phyloP scores from a whole-genome alignment of 805 yeast species.

The Candida sonorensis region DNA sequence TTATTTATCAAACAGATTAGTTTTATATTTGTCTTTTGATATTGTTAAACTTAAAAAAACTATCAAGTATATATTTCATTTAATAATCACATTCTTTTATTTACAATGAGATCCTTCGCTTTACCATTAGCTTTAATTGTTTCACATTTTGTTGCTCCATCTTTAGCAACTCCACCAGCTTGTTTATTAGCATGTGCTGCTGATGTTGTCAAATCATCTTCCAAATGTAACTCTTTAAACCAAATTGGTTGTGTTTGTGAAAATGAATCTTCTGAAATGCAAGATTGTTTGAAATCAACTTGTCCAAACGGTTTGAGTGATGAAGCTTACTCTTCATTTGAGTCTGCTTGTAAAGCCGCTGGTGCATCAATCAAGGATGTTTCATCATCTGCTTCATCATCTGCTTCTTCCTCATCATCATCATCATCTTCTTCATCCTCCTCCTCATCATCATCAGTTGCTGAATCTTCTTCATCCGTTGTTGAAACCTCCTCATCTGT shows the following conservation, averaged over 20 bases:
- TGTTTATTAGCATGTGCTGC: conserved; percentile 87
- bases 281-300: conserved; percentile 53
- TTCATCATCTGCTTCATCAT: conserved; percentile 25
- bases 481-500: conserved; percentile 10
- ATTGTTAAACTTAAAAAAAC: too few species aligned
- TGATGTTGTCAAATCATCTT: conserved; percentile 48
- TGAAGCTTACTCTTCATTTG: conserved; percentile 54
- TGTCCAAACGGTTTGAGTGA: conserved; percentile 63
- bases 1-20: too few species aligned
- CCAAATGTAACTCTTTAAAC: conserved; percentile 51
- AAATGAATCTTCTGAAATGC: conserved; percentile 43
- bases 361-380: conserved; percentile 30
- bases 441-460: conserved; percentile 21
- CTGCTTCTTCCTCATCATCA: conserved; percentile 22
- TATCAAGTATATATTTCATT: too few species aligned
- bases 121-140: conserved; percentile 26
- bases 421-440: conserved; percentile 17
- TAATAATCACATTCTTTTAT: too few species aligned
- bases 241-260: conserved; percentile 66
- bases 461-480: conserved; percentile 17
- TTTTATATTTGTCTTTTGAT: too few species aligned
- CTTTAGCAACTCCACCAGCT: conserved; percentile 76
- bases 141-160: conserved; percentile 32
- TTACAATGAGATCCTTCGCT: conserved; percentile 16
- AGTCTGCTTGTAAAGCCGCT: conserved; percentile 43